phyloP scores from a whole-genome alignment of 306 rosid species.

The Inga laurina region DNA sequence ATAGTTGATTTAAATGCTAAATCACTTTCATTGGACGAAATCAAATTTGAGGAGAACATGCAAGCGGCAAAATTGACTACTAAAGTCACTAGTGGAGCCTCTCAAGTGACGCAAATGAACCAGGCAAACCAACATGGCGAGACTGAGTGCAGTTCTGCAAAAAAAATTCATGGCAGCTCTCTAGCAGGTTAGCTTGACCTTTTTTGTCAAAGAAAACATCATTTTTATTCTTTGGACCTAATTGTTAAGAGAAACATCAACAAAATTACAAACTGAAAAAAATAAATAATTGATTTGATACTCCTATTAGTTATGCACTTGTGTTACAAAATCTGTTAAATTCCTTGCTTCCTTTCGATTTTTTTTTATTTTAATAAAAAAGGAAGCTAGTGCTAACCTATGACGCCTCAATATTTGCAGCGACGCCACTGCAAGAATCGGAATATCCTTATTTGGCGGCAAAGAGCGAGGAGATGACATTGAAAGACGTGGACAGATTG shows the following conservation, averaged over 20 bases:
- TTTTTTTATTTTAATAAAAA: no score
- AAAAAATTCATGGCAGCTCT: background rate
- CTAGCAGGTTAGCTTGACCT: slow-evolving; percentile 40
- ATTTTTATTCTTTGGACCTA: no score
- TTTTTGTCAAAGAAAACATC: background rate
- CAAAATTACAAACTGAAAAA: no score
- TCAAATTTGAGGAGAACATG: slow-evolving; percentile 63
- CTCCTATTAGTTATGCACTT: no score
- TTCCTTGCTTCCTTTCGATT: no score
- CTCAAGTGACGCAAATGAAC: slow-evolving; percentile 25
- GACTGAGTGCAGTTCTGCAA: slow-evolving; percentile 28
- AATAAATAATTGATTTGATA: no score
- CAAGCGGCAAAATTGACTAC: slow-evolving; percentile 47
- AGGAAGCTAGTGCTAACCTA: background rate
- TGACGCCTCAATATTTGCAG: slow-evolving; percentile 1
- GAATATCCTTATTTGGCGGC: slow-evolving; percentile 63
- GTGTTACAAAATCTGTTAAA: no score
- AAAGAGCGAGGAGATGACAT: slow-evolving; percentile 53
- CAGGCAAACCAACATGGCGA: slow-evolving; percentile 32
- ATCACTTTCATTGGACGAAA: slow-evolving; percentile 56
- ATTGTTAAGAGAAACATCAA: no score
- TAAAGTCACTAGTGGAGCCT: slow-evolving; percentile 31
- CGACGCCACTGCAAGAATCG: slow-evolving; percentile 36
- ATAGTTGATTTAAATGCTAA: slow-evolving; percentile 57
- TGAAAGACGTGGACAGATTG: slow-evolving; percentile 57